Conservation (phyloP, 306 rosid genomes). For the Styphnolobium japonicum region DNA sequence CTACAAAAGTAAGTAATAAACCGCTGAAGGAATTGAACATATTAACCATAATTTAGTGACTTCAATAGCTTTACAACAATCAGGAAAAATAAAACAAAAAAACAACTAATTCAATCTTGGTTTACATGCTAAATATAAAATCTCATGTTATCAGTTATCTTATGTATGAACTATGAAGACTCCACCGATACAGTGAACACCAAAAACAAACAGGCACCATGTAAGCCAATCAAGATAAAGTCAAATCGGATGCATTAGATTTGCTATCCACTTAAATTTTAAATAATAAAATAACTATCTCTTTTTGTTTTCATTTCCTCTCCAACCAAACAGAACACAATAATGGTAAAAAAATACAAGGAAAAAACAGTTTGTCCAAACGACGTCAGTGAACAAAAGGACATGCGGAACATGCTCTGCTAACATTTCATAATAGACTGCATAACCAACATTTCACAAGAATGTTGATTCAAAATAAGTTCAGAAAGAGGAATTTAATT, state of each 20-base stretch:
- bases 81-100: neutral
- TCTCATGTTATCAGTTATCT: constrained; percentile 7
- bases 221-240: neutral
- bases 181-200: neutral
- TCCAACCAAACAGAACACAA: neutral
- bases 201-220: neutral
- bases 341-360: neutral
- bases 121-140: neutral
- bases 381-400: neutral
- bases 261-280: neutral
- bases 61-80: neutral
- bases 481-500: neutral
- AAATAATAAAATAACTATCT: neutral
- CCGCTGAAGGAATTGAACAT: neutral
- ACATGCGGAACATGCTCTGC: too few species aligned
- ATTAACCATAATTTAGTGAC: neutral
- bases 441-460: too few species aligned
- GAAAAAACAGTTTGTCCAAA: neutral
- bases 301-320: constrained; percentile 6
- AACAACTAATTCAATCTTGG: neutral
- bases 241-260: neutral
- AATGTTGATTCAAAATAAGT: neutral
- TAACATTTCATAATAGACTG: neutral
- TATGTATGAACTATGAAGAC: neutral
- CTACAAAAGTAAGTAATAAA: neutral